Percentiles rank a stretch among this genome's conserved stretches.
phyloP scores from a whole-genome alignment of 176 grass and related monocot species.

The Luzula sylvatica region DNA sequence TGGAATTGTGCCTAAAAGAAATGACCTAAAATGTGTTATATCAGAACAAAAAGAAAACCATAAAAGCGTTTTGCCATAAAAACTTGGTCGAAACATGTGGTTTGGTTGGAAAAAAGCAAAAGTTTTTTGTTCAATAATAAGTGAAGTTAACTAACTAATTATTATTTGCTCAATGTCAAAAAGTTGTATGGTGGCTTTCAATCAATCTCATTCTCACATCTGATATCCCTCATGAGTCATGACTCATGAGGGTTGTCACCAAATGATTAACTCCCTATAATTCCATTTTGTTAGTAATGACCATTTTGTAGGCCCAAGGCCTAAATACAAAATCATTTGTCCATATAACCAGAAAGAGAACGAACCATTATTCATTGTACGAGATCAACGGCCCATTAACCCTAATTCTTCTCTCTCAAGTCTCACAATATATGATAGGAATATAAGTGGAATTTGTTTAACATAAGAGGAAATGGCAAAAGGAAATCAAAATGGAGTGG shows the following conservation, averaged over 20 bases:
- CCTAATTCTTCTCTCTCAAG: no score
- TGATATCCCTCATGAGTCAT: neutral
- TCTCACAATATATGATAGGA: no score
- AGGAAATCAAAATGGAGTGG: neutral
- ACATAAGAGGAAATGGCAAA: constrained; percentile 8
- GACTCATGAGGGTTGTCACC: neutral
- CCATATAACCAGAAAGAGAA: no score
- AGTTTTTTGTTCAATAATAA: neutral
- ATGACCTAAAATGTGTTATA: neutral
- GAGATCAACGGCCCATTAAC: no score
- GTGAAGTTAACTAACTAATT: constrained; percentile 15
- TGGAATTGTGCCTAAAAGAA: neutral
- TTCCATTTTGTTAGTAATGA: no score
- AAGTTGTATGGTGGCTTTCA: constrained; percentile 16
- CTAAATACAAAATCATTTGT: no score
- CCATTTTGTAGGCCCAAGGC: no score
- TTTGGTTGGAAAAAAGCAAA: constrained; percentile 17
- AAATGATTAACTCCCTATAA: neutral
- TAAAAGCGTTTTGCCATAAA: neutral
- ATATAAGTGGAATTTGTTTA: neutral
- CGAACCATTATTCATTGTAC: no score
- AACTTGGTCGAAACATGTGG: constrained; percentile 6
- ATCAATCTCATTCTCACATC: constrained; percentile 2
- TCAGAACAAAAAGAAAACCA: neutral
- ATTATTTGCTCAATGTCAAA: neutral